Percentiles rank a stretch among this genome's conserved stretches.
These are phyloP conservation scores for Boletales sp. DNA, from an alignment of 768 basidiomycete species.

Conservation along the genomic window DNA sequence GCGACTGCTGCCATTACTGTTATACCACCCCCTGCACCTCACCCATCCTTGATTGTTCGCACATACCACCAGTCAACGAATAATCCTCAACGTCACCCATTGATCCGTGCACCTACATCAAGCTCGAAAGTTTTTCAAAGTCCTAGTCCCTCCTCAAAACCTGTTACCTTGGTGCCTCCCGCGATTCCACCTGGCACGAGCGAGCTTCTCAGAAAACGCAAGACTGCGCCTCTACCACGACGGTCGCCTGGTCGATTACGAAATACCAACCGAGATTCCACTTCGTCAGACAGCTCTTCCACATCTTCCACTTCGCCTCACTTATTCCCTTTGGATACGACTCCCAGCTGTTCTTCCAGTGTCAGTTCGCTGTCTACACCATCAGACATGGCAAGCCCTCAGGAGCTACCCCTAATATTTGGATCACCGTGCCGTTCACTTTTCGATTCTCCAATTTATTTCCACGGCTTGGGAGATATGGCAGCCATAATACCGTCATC, in stretches of 20 bases:
- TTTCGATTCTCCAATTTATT: neutral
- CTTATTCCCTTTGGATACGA: conserved; percentile 1
- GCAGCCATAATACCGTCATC: neutral
- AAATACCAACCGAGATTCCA: neutral
- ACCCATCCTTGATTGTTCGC: conserved; percentile 8
- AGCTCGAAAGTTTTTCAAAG: conserved; percentile 1
- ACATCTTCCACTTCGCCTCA: conserved; percentile 3
- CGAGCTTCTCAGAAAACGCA: neutral
- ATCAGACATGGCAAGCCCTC: neutral
- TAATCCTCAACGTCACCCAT: neutral
- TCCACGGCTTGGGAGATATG: neutral
- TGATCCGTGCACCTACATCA: neutral
- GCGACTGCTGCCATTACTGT: conserved; percentile 18
- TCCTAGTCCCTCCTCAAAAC: neutral
- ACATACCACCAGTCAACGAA: neutral
- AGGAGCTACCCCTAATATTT: neutral
- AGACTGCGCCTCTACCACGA: conserved; percentile 6
- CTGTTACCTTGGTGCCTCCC: conserved; percentile 9
- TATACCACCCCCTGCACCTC: conserved; percentile 13
- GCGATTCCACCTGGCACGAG: neutral
- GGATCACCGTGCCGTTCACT: neutral
- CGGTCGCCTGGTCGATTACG: neutral
- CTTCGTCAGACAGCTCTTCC: conserved; percentile 8
- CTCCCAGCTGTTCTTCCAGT: conserved; percentile 3
- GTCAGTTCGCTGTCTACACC: neutral